Percentiles rank a stretch among this genome's conserved stretches.
Conservation (phyloP, 192 early-diverging fungal genomes). For the Coemansia sp. region DNA sequence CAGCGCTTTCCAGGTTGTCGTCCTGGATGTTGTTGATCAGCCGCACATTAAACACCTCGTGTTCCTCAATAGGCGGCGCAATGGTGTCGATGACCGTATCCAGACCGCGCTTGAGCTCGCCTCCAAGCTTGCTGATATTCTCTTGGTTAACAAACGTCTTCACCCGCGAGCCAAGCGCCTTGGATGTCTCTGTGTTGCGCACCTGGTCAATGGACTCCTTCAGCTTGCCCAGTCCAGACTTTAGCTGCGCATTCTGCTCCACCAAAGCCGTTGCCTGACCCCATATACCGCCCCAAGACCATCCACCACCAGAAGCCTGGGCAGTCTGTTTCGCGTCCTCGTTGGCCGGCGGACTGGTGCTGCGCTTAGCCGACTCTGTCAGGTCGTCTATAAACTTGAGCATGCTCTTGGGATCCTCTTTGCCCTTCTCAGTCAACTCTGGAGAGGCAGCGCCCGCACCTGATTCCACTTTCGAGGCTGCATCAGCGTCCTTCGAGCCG, state of each 20-base stretch:
- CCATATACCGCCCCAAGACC: slow-evolving; percentile 58
- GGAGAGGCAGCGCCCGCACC: slow-evolving; percentile 1
- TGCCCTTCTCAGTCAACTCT: slow-evolving; percentile 6
- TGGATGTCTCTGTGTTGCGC: slow-evolving; percentile 42
- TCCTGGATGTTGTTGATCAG: slow-evolving; percentile 40
- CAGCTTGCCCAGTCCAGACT: slow-evolving; percentile 43
- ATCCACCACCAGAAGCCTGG: slow-evolving; percentile 15
- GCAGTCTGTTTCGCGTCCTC: neutral
- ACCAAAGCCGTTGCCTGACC: slow-evolving; percentile 47
- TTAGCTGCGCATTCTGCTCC: slow-evolving; percentile 49
- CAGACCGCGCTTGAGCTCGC: slow-evolving; percentile 45
- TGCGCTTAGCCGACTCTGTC: slow-evolving; percentile 53
- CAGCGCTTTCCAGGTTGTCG: slow-evolving; percentile 35
- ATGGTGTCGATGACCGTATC: slow-evolving; percentile 55
- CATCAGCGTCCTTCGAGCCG: slow-evolving; percentile 12
- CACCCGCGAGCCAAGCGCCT: slow-evolving; percentile 34
- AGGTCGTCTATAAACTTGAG: slow-evolving; percentile 54
- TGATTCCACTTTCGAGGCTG: neutral
- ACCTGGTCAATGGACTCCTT: slow-evolving; percentile 49
- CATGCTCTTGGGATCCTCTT: slow-evolving; percentile 41
- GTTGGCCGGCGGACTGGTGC: slow-evolving; percentile 11
- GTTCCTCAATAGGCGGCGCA: slow-evolving; percentile 54
- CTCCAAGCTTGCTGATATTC: slow-evolving; percentile 42
- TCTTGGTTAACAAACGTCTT: slow-evolving; percentile 43
- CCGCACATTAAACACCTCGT: slow-evolving; percentile 50